Conservation (phyloP, 768 basidiomycete species). For the Suillus bovinus region DNA sequence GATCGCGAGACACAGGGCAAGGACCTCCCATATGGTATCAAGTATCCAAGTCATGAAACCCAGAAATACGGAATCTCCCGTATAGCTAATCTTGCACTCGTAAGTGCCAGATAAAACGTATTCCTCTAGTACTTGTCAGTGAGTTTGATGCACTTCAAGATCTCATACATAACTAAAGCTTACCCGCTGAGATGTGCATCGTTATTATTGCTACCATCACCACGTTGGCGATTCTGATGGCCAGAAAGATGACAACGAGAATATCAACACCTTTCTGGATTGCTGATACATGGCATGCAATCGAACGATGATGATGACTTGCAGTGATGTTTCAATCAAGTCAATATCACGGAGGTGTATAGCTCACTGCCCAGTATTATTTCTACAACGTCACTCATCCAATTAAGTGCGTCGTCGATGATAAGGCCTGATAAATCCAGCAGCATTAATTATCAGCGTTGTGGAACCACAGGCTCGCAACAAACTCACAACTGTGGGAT, state of each 20-base stretch:
- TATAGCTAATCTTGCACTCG: too few relatives aligned
- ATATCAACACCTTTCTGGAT: neutral
- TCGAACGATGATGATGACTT: too few relatives aligned
- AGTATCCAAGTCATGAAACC: too few relatives aligned
- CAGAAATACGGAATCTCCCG: too few relatives aligned
- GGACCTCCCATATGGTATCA: too few relatives aligned
- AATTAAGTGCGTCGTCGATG: neutral
- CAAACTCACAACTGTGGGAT: neutral
- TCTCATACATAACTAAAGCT: neutral
- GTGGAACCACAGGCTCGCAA: neutral
- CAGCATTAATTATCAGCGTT: neutral
- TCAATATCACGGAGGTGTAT: neutral
- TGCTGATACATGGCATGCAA: too few relatives aligned
- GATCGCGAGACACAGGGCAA: too few relatives aligned
- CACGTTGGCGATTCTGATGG: too few relatives aligned
- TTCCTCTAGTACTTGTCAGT: neutral
- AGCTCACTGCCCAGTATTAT: neutral
- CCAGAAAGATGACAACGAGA: too few relatives aligned
- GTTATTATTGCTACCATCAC: rapidly evolving
- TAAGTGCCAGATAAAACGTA: too few relatives aligned
- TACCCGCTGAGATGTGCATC: neutral
- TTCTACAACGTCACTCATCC: neutral
- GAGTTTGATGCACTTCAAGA: neutral
- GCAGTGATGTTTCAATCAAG: neutral
- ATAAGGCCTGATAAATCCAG: neutral